These are phyloP conservation scores for Phytophthora quininea DNA, from an alignment of 352 stramenopile species.

Conservation along the genomic window DNA sequence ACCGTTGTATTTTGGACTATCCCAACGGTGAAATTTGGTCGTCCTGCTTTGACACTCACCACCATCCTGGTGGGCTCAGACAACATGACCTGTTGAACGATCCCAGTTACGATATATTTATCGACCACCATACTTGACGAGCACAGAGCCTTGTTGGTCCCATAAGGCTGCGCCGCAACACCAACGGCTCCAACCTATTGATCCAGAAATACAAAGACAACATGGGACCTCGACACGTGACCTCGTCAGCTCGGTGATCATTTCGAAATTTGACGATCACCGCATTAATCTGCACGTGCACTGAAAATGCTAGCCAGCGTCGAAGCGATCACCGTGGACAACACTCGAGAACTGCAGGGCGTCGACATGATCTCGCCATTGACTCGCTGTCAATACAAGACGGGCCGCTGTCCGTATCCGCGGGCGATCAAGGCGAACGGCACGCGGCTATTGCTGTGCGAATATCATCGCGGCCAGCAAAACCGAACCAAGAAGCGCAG, in stretches of 20 bases:
- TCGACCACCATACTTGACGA: slow-evolving; percentile 1
- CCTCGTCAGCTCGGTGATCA: slow-evolving; percentile 7
- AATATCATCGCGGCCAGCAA: slow-evolving; percentile 83
- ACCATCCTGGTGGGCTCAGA: too few relatives aligned
- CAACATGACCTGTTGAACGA: slow-evolving; percentile 10
- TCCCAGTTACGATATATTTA: slow-evolving; percentile 34
- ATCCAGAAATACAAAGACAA: slow-evolving; percentile 2
- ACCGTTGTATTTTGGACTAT: too few relatives aligned
- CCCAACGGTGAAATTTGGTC: background rate
- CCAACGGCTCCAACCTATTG: slow-evolving; percentile 30
- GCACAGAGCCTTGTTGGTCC: slow-evolving; percentile 7
- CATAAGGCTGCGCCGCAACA: slow-evolving; percentile 21
- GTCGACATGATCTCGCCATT: background rate
- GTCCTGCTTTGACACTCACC: background rate
- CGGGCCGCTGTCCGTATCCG: slow-evolving; percentile 69
- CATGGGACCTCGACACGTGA: background rate
- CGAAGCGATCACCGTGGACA: slow-evolving; percentile 2
- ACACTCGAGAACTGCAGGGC: background rate
- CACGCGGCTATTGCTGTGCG: slow-evolving; percentile 74
- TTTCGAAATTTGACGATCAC: slow-evolving; percentile 27
- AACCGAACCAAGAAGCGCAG: slow-evolving; percentile 90
- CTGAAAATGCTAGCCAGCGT: slow-evolving; percentile 21
- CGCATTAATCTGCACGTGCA: background rate
- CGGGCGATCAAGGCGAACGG: slow-evolving; percentile 81
- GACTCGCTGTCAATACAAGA: slow-evolving; percentile 81